Evolutionary conservation across 768 basidiomycete genomes (phyloP), one percentile per base, ranked within the genome.

Genomic region (Russula sp.): DNA sequence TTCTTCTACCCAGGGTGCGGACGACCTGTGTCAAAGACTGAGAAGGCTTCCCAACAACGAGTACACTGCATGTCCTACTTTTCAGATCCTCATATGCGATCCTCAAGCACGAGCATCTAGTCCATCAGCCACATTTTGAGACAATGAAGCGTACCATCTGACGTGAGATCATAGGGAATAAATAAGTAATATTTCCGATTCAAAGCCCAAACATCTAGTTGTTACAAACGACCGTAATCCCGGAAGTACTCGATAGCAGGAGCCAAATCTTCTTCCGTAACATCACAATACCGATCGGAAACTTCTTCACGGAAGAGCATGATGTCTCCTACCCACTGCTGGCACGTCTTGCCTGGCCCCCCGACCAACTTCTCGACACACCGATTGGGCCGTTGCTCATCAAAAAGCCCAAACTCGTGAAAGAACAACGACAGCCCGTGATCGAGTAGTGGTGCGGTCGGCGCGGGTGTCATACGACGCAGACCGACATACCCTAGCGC

Each of bases 211-310:
- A 34, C 11, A 31, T 31, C 48, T 49, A 9, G 27, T 14, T 22
- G 27, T 35, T 64, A 64, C 48, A 45, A n/a, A 37, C 63, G 58
- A 9, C 63, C 63, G 18, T 64, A 60, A 56, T 64, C 63, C n/a
- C 63, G 63, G 48, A 64, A 64, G 14, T 64, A 64, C 42, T 64
- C 63, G 49, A 64, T 51, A 32, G 54, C 63, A 20, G 58, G 63
- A 20, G 34, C 54, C 39, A 64, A 48, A 27, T 64, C 63, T 45
- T 64, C 63, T 39, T 60, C 58, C 40, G 6, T 10, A 9, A 64
- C 63, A 47, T 64, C 63, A 56, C 63, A 60, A 40, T 64, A 64
- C 49, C 63, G 49, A 42, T 64, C 63, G 27, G 54, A 39, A 22
- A 20, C 54, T 32, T 60, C 58, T 7, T 64, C 54, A 53, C 63